These are phyloP conservation scores for Prunus kanzakura DNA, from an alignment of 306 rosid genomes.

Conservation along the genomic window DNA sequence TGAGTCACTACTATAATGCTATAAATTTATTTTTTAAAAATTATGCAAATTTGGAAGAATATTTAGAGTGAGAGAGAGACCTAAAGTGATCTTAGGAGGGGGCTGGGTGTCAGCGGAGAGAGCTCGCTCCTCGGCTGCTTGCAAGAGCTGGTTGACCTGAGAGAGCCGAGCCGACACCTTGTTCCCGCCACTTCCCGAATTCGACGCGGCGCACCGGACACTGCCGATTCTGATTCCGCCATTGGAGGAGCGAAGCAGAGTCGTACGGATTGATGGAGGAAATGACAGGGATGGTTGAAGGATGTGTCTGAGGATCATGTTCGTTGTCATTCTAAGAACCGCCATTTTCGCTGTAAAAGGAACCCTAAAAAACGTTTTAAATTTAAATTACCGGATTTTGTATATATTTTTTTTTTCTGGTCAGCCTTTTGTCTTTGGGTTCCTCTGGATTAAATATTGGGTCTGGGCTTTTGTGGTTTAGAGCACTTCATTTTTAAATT, in stretches of 20 bases:
- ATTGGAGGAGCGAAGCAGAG: slow-evolving; percentile 6
- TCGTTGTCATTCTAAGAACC: slow-evolving; percentile 32
- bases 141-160: slow-evolving; percentile 73
- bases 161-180: slow-evolving; percentile 77
- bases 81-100: slow-evolving; percentile 71
- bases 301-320: slow-evolving; percentile 41
- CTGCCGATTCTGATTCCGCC: slow-evolving; percentile 27
- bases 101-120: slow-evolving; percentile 48
- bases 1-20: no score
- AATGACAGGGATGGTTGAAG: slow-evolving; percentile 30
- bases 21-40: no score
- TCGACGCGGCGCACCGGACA: slow-evolving; percentile 56
- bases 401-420: background rate
- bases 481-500: background rate
- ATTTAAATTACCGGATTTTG: background rate
- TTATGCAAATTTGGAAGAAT: background rate
- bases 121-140: slow-evolving; percentile 77
- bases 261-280: slow-evolving; percentile 13
- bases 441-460: background rate
- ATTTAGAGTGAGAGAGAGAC: slow-evolving; percentile 17
- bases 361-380: background rate
- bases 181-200: slow-evolving; percentile 30
- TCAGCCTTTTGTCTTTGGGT: background rate
- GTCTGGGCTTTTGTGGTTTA: background rate
- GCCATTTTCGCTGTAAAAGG: slow-evolving; percentile 34